Base-by-base conservation (phyloP, 140 eudicot species). In the Flaveria floridana region DNA sequence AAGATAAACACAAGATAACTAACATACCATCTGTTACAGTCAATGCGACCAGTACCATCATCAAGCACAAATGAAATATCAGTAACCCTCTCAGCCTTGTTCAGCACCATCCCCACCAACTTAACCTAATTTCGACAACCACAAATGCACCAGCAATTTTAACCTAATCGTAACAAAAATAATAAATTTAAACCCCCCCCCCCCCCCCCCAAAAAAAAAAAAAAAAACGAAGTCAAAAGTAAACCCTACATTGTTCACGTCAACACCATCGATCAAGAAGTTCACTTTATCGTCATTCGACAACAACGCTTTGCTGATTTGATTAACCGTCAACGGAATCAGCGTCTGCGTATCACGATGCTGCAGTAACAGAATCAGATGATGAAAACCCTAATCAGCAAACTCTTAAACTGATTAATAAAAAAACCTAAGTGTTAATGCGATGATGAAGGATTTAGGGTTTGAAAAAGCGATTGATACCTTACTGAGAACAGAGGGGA, bases 31-130 rank as follows among this genome's bases (percentile, higher is more conserved):
- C 91, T 79, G 65, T 76, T 85, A 78, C 99, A 91, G 20, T 83
- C 96, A 71, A 91, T 78, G 39, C 91, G 89, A 16, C 99, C 97
- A 13, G 99, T 95, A 50, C 97, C 96, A 75, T 95, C 99, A 79
- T 95, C 99, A 42, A 95, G 76, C 64, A 75, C 65, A 64, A 95
- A 89, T 0, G 87, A 78, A 63, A 91, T 86, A 84, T 95, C 96
- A 53, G 97, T 95, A 52, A 85, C 87, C 75, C 90, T 83, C 78
- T 85, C 97, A 30, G 86, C 73, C 73, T 89, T 95, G 61, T 87
- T 84, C 48, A 30, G 41, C 30, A 95, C 56, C 84, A 88, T 87
- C 55, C 99, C 99, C 76, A 91, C 89, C 87, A 95, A 71, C 79
- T 83, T 91, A 74, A 95, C 99, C 99, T 94, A 42, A 48, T 20